Base-by-base conservation (phyloP, 169 alveolate species). In the Miamiensis avidus region DNA sequence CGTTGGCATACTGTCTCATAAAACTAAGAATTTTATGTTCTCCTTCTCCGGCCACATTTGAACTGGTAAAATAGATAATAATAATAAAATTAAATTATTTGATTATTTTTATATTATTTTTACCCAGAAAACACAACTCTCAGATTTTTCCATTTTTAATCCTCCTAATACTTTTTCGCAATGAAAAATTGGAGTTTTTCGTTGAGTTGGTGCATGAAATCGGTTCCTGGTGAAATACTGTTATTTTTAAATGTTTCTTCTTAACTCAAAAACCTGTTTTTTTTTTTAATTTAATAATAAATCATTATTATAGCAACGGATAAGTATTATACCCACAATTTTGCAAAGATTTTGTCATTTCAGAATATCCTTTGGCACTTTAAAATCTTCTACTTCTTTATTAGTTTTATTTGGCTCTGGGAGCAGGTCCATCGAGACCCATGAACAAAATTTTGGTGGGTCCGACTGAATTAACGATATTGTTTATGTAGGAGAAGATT, bases 1-100 rank as follows among this genome's bases (percentile, higher is more conserved):
- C 88, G 86, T 90, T 72, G 95, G 78, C 29, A 6, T 34, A 65
- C 31, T 95, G 90, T 87, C 99, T 95, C 28, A 99, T 97, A 91
- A 94, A 99, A 87, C 98, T 98, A 97, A 98, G 96, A 34, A 99
- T 98, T 93, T 99, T 99, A 91, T 99, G 99, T 89, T 99, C 99
- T 29, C 99, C 99, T 92, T 99, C 99, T 64, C 99, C 99, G 25
- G 99, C 99, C 0, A 97, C 99, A 84, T 98, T 98, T 16, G 99
- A 95, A 49, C 69, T 49, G 4, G 20, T 49, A 49, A 20, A 49
- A 49, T 11, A 49, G 4, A 49, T 49, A 49, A 49, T 49, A 20
- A 49, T 49, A 49, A 11, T 11, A 49, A 11, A 49, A 49, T 49
- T 4, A 20, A 11, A 11, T 11, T 11, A 49, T 49, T 49, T 49